A percentile compares a stretch with the other conserved stretches of the same genome.
Conservation (phyloP, 306 rosid species). For the Echinosophora koreensis region DNA sequence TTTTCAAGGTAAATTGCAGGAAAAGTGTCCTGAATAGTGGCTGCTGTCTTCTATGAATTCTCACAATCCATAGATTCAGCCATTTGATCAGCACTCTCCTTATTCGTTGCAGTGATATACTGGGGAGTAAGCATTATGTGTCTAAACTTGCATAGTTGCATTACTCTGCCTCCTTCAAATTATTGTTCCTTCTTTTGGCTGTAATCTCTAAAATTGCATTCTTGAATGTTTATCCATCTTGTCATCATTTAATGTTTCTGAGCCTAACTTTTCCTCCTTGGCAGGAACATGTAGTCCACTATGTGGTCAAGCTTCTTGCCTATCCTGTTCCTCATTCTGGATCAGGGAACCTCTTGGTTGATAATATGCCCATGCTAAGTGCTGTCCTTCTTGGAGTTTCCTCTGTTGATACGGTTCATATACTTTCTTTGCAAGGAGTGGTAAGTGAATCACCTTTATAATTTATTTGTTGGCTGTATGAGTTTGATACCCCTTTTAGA, state of each 20-base stretch:
- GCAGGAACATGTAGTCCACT: slow-evolving; percentile 81
- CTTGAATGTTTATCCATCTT: slow-evolving; percentile 23
- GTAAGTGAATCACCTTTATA: slow-evolving; percentile 58
- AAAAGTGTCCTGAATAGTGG: too few species aligned
- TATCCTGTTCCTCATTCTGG: slow-evolving; percentile 64
- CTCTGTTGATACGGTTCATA: slow-evolving; percentile 69
- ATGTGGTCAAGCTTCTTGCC: slow-evolving; percentile 76
- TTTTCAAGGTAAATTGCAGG: too few species aligned
- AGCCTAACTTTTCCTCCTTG: slow-evolving; percentile 38
- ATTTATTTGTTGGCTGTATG: slow-evolving; percentile 22
- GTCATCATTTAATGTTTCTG: slow-evolving; percentile 38
- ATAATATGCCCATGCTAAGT: slow-evolving; percentile 67
- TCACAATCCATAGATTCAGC: too few species aligned
- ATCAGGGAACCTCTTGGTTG: slow-evolving; percentile 61
- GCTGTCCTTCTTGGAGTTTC: slow-evolving; percentile 73
- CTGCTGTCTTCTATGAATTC: too few species aligned
- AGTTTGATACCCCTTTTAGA: slow-evolving; percentile 28
- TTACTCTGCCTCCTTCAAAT: slow-evolving; percentile 8
- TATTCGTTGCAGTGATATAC: slow-evolving; percentile 20
- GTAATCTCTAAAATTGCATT: slow-evolving; percentile 18
- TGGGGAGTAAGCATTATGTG: neutral
- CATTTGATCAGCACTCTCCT: too few species aligned
- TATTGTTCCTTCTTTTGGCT: slow-evolving; percentile 29
- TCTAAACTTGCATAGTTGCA: slow-evolving; percentile 31
- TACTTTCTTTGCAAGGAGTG: slow-evolving; percentile 77